Base-by-base conservation (phyloP, 1,139 yeast genomes). In the Lodderomyces jiufengensis region DNA sequence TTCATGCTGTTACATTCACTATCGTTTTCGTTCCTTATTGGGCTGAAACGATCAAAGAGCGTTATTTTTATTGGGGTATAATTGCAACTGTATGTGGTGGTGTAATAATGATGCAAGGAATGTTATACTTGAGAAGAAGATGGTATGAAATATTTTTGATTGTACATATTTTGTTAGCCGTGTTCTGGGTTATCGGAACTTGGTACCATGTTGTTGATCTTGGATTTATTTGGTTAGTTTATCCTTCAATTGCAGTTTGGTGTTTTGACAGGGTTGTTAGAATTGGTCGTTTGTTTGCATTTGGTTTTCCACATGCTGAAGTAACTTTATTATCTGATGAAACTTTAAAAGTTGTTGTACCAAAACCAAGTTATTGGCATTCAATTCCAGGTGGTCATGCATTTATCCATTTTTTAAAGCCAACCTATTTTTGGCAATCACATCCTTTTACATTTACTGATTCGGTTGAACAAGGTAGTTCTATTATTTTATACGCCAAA, bases 321-420 rank as follows among this genome's bases (percentile, higher is more conserved):
- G 57, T 70, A 8, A 41, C 51, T 18, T 49, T 73, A 24, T 42
- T 63, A 23, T 54, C 61, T 1, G 63, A 59, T 31, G 73, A 70
- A 42, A 66, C 73, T 3, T 54, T 73, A 15, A 63, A 63, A 45
- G 61, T 73, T 2, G 48, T 52, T 4, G 57, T 72, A 3, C 70
- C 73, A 3, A 66, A 57, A 31, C 73, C 76, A 9, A 48, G 45
- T 3, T 50, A 57, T 42, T 72, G 76, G 75, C 50, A 55, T 12
- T 49, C 70, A 2, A 48, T 55, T 29, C 74, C 76, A 9, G 80
- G 79, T 27, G 73, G 76, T 1, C 76, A 73, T 48, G 78, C 76
- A 1, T 76, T 66, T 41, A 56, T 76, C 24, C 66, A 72, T 45
- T 73, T 76, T 49, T 39, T 71, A 20, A 52, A 54, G 33, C 60